Evolutionary conservation across 148 eudicot genomes (phyloP).

Genomic region (Rhododendron simsii): DNA sequence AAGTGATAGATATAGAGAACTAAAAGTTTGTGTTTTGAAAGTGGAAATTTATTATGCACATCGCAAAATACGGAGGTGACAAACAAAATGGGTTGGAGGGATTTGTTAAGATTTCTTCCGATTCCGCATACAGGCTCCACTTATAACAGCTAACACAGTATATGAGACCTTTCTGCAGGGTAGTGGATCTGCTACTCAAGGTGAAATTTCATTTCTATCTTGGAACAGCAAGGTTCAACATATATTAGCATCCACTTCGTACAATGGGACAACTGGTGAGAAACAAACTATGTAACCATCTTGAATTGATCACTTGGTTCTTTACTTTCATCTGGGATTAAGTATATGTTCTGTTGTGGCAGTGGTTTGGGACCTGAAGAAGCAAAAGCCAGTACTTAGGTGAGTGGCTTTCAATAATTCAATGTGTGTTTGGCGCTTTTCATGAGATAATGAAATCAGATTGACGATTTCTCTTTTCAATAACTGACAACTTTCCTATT

Average conservation of each 20-base stretch:
- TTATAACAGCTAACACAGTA: neutral
- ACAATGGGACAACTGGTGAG: slow-evolving; percentile 88
- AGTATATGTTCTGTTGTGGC: slow-evolving; percentile 14
- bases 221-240: slow-evolving; percentile 95
- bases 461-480: neutral
- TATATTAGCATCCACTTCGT: slow-evolving; percentile 88
- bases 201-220: slow-evolving; percentile 90
- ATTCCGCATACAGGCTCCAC: neutral
- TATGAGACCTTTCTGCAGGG: slow-evolving; percentile 50
- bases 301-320: neutral
- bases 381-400: slow-evolving; percentile 97
- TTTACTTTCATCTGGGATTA: slow-evolving; percentile 3
- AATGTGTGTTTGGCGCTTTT: neutral
- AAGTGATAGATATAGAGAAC: neutral
- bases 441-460: neutral
- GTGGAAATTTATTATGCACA: neutral
- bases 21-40: neutral
- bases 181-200: slow-evolving; percentile 78
- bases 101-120: neutral
- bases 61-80: neutral
- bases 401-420: slow-evolving; percentile 18
- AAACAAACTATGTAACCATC: neutral
- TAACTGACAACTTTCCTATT: slow-evolving; percentile 14
- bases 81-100: neutral
- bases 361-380: slow-evolving; percentile 98